Conservation (phyloP, 1,284 basidiomycete genomes). For the Malassezia vespertilionis region DNA sequence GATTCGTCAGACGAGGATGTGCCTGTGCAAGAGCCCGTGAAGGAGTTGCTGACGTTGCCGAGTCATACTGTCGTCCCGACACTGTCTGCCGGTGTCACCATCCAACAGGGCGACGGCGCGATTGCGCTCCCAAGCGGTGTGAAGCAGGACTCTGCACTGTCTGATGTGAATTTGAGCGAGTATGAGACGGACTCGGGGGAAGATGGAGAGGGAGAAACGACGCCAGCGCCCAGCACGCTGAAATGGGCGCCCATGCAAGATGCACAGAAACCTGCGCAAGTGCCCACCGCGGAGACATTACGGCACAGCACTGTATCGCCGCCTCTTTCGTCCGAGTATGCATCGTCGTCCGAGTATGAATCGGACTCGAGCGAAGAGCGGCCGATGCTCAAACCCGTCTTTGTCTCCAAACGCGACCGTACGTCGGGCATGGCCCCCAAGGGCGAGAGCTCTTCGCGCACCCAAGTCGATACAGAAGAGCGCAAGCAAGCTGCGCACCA, state of each 20-base stretch:
- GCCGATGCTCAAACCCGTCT: conserved; percentile 71
- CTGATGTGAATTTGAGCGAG: conserved; percentile 5
- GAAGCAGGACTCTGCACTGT: neutral
- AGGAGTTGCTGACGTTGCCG: conserved; percentile 14
- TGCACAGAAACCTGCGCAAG: no score
- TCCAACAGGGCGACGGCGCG: conserved; percentile 8
- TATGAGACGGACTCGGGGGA: neutral
- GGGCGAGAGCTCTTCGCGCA: no score
- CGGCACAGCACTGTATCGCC: no score
- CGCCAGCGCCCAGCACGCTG: no score
- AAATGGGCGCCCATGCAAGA: no score
- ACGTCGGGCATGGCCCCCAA: no score
- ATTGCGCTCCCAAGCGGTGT: neutral
- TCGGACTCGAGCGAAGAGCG: conserved; percentile 49
- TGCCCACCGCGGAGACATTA: no score
- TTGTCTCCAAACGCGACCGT: conserved; percentile 71
- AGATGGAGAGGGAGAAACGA: conserved; percentile 18
- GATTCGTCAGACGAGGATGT: conserved; percentile 17
- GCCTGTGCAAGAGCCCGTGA: neutral
- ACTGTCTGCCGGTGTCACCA: conserved; percentile 15
- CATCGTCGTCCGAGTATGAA: no score
- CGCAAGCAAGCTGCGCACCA: conserved; percentile 68
- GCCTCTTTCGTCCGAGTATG: no score
- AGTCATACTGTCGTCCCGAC: conserved; percentile 14
- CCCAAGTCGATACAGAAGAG: conserved; percentile 48